A percentile compares a stretch with the other conserved stretches of the same genome.
phyloP scores from a whole-genome alignment of 805 yeast species.

The Wickerhamomyces subpelliculosus region DNA sequence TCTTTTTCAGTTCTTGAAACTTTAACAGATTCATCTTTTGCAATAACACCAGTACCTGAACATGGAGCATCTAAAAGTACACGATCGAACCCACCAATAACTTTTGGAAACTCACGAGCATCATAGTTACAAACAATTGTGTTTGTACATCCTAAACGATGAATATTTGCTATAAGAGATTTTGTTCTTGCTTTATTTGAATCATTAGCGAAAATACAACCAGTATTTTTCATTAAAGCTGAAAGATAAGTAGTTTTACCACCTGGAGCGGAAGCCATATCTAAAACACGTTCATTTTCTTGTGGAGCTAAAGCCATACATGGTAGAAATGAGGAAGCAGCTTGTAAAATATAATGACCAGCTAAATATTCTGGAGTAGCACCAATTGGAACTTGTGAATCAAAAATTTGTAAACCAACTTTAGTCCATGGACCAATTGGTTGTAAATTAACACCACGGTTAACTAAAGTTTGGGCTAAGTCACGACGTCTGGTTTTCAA shows the following conservation, averaged over 20 bases:
- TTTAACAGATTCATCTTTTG: constrained; percentile 93
- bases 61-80: constrained; percentile 96
- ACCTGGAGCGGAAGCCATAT: constrained; percentile 99
- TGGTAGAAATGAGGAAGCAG: constrained; percentile 96
- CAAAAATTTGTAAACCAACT: constrained; percentile 95
- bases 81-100: constrained; percentile 97
- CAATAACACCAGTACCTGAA: constrained; percentile 98
- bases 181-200: constrained; percentile 95
- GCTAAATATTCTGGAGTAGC: constrained; percentile 99
- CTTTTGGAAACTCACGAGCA: constrained; percentile 97
- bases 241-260: constrained; percentile 95
- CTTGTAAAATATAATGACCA: constrained; percentile 96
- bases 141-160: constrained; percentile 93
- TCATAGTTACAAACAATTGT: constrained; percentile 96
- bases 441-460: constrained; percentile 94
- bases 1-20: constrained; percentile 92
- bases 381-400: constrained; percentile 99
- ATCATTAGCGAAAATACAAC: constrained; percentile 95
- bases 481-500: constrained; percentile 92
- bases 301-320: constrained; percentile 98
- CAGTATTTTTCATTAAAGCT: constrained; percentile 97
- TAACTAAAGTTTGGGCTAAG: constrained; percentile 88
- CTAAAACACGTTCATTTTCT: constrained; percentile 89
- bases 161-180: constrained; percentile 94
- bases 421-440: constrained; percentile 98